Base-by-base conservation (phyloP, 73 alveolate species). In the Paramecium pentaurelia region DNA sequence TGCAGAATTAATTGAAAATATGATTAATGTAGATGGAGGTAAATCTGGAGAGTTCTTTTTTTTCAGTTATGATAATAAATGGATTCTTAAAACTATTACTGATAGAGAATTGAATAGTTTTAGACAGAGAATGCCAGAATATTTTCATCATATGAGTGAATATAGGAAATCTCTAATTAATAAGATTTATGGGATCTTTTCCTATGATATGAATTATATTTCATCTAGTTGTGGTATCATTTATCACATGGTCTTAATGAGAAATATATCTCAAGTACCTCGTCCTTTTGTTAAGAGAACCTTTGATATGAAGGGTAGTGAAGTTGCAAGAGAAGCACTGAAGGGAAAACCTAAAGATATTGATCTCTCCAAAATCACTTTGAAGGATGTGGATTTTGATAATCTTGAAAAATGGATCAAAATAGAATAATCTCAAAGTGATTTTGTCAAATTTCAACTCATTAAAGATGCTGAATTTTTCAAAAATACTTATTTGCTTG, bases 1-100 rank as follows among this genome's bases (percentile, higher is more conserved):
- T 36, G 71, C 71, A 1, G 75, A 40, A 49, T 9, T 42, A 4
- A 80, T 80, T 18, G 73, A 80, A 80, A 80, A 80, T 80, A 80
- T 80, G 91, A 44, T 80, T 45, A 44, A 44, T 14, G 64, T 85
- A 22, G 94, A 89, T 49, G 94, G 94, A 2, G 94, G 94, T 47
- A 89, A 83, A 89, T 71, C 92, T 20, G 94, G 94, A 12, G 94
- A 89, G 34, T 89, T 89, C 64, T 89, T 89, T 47, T 89, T 89
- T 86, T 89, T 89, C 32, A 89, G 88, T 25, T 51, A 89, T 89
- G 94, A 89, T 51, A 89, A 73, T 71, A 71, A 89, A 44, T 58
- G 86, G 70, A 89, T 89, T 25, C 22, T 89, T 0, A 89, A 89
- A 71, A 89, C 94, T 8, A 37, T 89, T 4, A 45, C 86, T 28